Evolutionary conservation across 2,329 filamentous ascomycete genomes (phyloP), one percentile per base, ranked within the genome.

Genomic region (Nemania bipapillata): DNA sequence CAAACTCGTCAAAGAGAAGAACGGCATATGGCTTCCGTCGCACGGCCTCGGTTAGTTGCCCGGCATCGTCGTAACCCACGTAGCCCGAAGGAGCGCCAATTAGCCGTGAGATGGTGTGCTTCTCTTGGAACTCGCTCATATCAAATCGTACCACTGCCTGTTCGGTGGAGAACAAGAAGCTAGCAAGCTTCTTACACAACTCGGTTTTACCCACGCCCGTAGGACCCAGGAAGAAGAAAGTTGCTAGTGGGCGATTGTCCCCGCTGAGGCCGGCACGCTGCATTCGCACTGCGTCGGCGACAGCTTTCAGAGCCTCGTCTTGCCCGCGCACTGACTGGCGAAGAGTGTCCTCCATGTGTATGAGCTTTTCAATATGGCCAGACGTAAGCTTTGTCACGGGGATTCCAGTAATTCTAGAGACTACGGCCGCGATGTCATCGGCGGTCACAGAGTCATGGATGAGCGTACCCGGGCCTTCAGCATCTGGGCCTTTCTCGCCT

Each of bases 141-240:
- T 98, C 96, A 80, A 98, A 98, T 37, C 96, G 88, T 37, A 97
- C 89, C 28, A 99, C 93, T 2, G 96, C 95, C 30, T 90, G 89
- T 75, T 97, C 93, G 1, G 93, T 97, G 0, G 92, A 96, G 82
- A 98, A 99, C 42, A 99, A 85, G 83, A 97, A 98, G 66, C 87
- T 88, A 1, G 96, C 96, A 74, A 99, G 90, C 79, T 96, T 95
- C 85, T 98, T 98, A 86, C 94, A 97, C 0, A 98, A 88, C 78
- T 98, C 94, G 2, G 96, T 99, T 84, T 98, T 99, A 65, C 96
- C 96, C 20, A 97, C 95, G 77, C 96, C 96, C 0, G 96, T 98
- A 4, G 96, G 96, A 0, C 96, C 96, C 3, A 98, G 87, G 87
- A 98, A 97, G 91, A 98, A 97, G 83, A 98, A 97, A 0, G 92